A percentile compares a stretch with the other conserved stretches of the same genome.
phyloP scores from a whole-genome alignment of 208 protist species.

The Naegleria lovaniensis region DNA sequence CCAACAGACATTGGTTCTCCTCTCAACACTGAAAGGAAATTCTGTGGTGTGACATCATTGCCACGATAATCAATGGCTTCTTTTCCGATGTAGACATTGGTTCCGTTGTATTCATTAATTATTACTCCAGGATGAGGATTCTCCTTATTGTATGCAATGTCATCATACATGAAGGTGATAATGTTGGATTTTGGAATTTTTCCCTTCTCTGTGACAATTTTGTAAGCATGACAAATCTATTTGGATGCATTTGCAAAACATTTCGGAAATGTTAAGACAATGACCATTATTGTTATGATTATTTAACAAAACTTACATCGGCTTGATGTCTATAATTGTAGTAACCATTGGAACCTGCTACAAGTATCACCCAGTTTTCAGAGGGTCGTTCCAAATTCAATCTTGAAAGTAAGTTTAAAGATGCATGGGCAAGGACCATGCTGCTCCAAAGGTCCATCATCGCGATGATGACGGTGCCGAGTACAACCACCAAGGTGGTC shows the following conservation, averaged over 20 bases:
- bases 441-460: no score
- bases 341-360: slow-evolving; percentile 46
- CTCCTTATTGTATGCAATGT: slow-evolving; percentile 38
- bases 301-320: slow-evolving; percentile 44
- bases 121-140: slow-evolving; percentile 48
- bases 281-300: no score
- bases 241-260: neutral
- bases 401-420: no score
- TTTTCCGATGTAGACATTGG: slow-evolving; percentile 42
- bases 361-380: slow-evolving; percentile 45
- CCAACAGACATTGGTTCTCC: slow-evolving; percentile 23
- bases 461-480: no score
- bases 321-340: slow-evolving; percentile 56
- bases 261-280: no score
- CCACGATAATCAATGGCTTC: slow-evolving; percentile 35
- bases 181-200: slow-evolving; percentile 35
- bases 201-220: slow-evolving; percentile 42
- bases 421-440: no score
- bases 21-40: slow-evolving; percentile 37
- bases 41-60: slow-evolving; percentile 38
- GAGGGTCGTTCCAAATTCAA: no score
- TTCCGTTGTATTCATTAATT: slow-evolving; percentile 37
- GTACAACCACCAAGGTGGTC: no score
- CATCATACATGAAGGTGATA: slow-evolving; percentile 45
- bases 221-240: slow-evolving; percentile 39